Percentiles rank a stretch among this genome's conserved stretches.
Evolutionary conservation across 805 yeast genomes (phyloP).

Genomic region (Candida krabiensis): DNA sequence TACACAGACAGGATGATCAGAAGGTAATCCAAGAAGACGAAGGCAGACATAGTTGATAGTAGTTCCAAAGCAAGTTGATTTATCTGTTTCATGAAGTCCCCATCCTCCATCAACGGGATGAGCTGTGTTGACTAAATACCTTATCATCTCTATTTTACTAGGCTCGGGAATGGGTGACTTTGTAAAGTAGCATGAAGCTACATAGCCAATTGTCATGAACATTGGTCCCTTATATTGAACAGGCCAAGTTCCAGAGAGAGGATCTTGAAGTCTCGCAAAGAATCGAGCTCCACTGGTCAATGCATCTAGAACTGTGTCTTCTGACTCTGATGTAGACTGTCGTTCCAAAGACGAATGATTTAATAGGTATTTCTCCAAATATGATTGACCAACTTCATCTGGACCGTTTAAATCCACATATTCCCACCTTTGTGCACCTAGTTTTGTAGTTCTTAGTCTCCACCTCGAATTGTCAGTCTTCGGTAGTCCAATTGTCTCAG

Average conservation of each 20-base stretch:
- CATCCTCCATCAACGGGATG: slow-evolving; percentile 99
- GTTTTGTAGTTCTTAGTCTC: slow-evolving; percentile 67
- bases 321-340: slow-evolving; percentile 31
- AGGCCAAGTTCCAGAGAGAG: slow-evolving; percentile 80
- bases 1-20: slow-evolving; percentile 72
- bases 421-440: slow-evolving; percentile 85
- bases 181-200: slow-evolving; percentile 71
- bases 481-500: slow-evolving; percentile 69
- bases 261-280: slow-evolving; percentile 68
- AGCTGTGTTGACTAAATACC: slow-evolving; percentile 87
- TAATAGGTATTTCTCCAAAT: slow-evolving; percentile 53
- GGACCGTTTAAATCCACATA: slow-evolving; percentile 47
- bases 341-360: slow-evolving; percentile 22
- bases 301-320: slow-evolving; percentile 48
- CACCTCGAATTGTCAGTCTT: slow-evolving; percentile 70
- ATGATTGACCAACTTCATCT: slow-evolving; percentile 51
- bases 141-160: slow-evolving; percentile 64
- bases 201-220: slow-evolving; percentile 92
- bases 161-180: slow-evolving; percentile 67
- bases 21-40: slow-evolving; percentile 73
- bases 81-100: slow-evolving; percentile 94
- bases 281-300: slow-evolving; percentile 75
- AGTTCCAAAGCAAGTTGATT: slow-evolving; percentile 95
- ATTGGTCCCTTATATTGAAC: slow-evolving; percentile 96
- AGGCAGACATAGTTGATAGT: slow-evolving; percentile 80